Evolutionary conservation across 306 rosid species (phyloP).

Genomic region (Castanospermum australe): DNA sequence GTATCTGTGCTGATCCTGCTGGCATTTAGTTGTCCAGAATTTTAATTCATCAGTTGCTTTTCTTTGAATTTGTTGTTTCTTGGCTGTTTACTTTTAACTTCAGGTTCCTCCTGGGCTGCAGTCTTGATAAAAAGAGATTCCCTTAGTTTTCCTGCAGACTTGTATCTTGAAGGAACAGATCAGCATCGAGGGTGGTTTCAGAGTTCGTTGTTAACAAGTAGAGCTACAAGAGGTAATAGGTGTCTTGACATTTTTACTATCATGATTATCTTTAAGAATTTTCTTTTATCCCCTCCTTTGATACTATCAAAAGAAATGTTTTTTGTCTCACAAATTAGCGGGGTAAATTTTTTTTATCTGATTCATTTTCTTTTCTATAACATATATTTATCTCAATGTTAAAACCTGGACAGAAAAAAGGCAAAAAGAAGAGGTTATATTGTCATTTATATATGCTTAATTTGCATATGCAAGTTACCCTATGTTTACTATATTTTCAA

Average conservation of each 20-base stretch:
- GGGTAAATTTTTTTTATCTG: not conserved
- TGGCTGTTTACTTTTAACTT: slow-evolving; percentile 36
- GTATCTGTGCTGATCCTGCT: slow-evolving; percentile 9
- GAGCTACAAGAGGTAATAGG: slow-evolving; percentile 84
- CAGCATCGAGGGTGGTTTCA: slow-evolving; percentile 99
- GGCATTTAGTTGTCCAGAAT: not conserved
- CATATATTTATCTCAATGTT: not conserved
- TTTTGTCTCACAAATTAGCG: not conserved
- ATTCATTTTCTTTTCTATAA: not conserved
- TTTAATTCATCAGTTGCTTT: slow-evolving; percentile 16
- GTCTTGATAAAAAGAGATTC: slow-evolving; percentile 69
- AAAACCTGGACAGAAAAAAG: not conserved
- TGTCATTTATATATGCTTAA: not conserved
- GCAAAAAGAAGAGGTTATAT: not conserved
- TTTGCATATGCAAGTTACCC: not conserved
- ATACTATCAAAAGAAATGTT: not conserved
- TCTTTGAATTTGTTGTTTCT: slow-evolving; percentile 11
- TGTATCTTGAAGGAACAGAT: slow-evolving; percentile 98
- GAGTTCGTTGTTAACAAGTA: slow-evolving; percentile 90
- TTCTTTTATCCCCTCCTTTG: not conserved
- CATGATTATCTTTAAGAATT: not conserved
- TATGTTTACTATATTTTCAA: not conserved
- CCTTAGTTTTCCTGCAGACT: slow-evolving; percentile 81
- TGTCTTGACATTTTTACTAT: slow-evolving; percentile 2
- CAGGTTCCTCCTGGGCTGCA: slow-evolving; percentile 99